These are phyloP conservation scores for Globisporangium paroecandrum DNA, from an alignment of 352 stramenopile genomes.

Conservation along the genomic window DNA sequence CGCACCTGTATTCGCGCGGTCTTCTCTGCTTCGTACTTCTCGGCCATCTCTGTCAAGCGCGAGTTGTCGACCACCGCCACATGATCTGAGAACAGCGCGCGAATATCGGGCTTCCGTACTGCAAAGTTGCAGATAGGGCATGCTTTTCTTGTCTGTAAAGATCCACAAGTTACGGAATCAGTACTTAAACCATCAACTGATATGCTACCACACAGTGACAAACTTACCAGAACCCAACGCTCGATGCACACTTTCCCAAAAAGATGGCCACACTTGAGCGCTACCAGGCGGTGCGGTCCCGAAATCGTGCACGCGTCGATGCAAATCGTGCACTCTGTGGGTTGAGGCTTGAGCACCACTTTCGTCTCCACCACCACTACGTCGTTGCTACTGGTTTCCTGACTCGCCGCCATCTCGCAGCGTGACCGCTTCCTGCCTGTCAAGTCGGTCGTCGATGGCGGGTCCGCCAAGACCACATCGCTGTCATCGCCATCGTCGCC, in stretches of 20 bases:
- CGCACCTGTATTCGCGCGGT: conserved; percentile 27
- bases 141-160: neutral
- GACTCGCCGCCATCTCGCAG: conserved; percentile 4
- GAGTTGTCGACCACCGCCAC: conserved; percentile 36
- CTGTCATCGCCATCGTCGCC: neutral
- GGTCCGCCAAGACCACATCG: neutral
- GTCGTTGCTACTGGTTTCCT: neutral
- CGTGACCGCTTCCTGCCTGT: conserved; percentile 14
- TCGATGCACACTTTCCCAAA: conserved; percentile 79
- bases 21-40: conserved; percentile 62
- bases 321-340: conserved; percentile 75
- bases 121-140: conserved; percentile 33
- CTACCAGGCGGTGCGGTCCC: conserved; percentile 63
- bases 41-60: conserved; percentile 21
- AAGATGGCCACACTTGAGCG: conserved; percentile 71
- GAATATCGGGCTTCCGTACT: conserved; percentile 45
- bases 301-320: conserved; percentile 60
- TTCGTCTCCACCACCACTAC: conserved; percentile 11
- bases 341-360: conserved; percentile 37
- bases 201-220: neutral
- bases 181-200: neutral
- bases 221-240: conserved; percentile 44
- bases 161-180: neutral
- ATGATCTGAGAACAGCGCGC: conserved; percentile 57
- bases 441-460: neutral